These are phyloP conservation scores for Lippia alba DNA, from an alignment of 305 asterid species.

Conservation along the genomic window DNA sequence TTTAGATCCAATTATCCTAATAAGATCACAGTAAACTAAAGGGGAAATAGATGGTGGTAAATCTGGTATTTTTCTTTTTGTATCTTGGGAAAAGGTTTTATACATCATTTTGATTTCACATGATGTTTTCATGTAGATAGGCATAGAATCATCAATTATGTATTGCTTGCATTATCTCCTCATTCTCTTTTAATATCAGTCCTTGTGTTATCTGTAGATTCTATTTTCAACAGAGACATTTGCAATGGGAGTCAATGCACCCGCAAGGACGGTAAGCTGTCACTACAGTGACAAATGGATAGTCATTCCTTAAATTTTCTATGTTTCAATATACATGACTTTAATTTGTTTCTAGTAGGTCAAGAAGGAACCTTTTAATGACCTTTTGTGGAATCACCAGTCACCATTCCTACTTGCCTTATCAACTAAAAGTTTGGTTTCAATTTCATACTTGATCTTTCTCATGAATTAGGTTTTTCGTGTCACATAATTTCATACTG, in stretches of 20 bases:
- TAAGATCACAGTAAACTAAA: not conserved
- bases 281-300: constrained; percentile 26
- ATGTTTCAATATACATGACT: constrained; percentile 13
- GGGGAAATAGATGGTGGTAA: not conserved
- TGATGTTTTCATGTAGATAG: not conserved
- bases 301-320: constrained; percentile 19
- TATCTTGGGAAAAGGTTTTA: not conserved
- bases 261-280: constrained; percentile 92
- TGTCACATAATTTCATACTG: not conserved
- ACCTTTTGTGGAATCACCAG: not conserved
- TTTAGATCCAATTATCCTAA: constrained; percentile 12
- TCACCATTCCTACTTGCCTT: not conserved
- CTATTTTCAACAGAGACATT: constrained; percentile 98
- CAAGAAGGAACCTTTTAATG: constrained; percentile 14
- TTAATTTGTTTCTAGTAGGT: constrained; percentile 22
- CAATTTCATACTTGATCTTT: not conserved
- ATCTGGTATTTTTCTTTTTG: constrained; percentile 9
- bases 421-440: not conserved
- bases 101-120: not conserved
- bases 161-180: constrained; percentile 18
- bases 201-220: constrained; percentile 57
- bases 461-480: not conserved
- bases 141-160: constrained; percentile 13
- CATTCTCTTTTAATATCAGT: constrained; percentile 35
- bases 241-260: constrained; percentile 99